These are phyloP conservation scores for Eutrema heterophyllum DNA, from an alignment of 345 rosid genomes.

Conservation along the genomic window DNA sequence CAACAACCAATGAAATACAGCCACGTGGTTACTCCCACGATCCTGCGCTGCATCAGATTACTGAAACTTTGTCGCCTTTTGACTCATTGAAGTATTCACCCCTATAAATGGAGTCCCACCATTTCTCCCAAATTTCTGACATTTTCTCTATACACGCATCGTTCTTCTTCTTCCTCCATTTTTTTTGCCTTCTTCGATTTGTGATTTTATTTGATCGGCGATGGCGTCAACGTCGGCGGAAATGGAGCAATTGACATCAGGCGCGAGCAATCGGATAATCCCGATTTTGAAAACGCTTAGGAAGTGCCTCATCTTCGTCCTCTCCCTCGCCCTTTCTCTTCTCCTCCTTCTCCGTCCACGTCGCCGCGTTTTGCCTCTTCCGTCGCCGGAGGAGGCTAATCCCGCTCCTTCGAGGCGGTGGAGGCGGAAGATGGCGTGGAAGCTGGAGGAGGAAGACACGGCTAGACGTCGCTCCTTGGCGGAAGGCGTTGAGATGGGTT, in stretches of 20 bases:
- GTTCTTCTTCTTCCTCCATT: neutral
- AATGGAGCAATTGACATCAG: constrained; percentile 87
- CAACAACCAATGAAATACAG: neutral
- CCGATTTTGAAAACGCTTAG: constrained; percentile 57
- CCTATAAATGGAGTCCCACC: constrained; percentile 31
- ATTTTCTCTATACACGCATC: constrained; percentile 12
- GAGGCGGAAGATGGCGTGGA: constrained; percentile 50
- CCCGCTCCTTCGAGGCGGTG: constrained; percentile 32
- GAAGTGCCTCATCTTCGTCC: constrained; percentile 42
- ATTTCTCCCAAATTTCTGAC: constrained; percentile 17
- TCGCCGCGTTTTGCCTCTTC: constrained; percentile 36
- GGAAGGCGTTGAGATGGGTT: constrained; percentile 53
- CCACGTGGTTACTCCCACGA: constrained; percentile 11
- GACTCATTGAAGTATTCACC: constrained; percentile 22
- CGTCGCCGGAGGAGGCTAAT: constrained; percentile 13
- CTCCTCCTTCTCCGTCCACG: constrained; percentile 62
- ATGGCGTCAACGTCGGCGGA: constrained; percentile 53
- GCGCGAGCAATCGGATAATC: constrained; percentile 95
- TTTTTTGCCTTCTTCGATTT: neutral
- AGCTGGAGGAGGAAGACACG: constrained; percentile 87
- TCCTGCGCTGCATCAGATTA: neutral
- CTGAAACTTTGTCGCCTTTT: neutral
- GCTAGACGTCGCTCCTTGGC: constrained; percentile 75
- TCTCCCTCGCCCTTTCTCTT: constrained; percentile 47
- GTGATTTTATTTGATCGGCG: neutral